Base-by-base conservation (phyloP, 2,329 filamentous ascomycete genomes). In the Trichoderma semiorbis region DNA sequence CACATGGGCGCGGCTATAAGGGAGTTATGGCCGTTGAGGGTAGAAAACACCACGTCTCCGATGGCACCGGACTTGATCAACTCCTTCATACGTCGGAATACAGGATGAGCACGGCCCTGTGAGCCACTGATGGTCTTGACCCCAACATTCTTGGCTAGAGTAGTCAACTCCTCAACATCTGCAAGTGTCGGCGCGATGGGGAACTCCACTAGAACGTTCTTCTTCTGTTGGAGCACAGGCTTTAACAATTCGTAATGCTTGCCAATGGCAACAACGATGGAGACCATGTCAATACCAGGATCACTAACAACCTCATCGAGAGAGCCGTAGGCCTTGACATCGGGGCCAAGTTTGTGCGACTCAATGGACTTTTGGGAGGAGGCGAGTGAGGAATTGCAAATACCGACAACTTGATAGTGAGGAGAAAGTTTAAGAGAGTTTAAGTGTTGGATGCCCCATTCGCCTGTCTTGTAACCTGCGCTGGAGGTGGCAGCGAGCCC, bases 331-430 rank as follows among this genome's bases (percentile, higher is more conserved):
- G 62, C 62, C 28, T 65, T 65, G 62, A 65, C 62, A 5, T 65
- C 43, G 43, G 62, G 21, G n/a, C 62, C 62, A 34, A 65, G 62
- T 30, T 65, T 53, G 28, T 65, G 62, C n/a, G 43, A 65, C 43
- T 65, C 62, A 28, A 65, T 65, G 12, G 62, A 65, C 62, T 34
- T 65, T 47, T 65, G 62, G 10, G 62, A 47, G 2, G 62, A 65
- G 12, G 62, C 39, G 7, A 65, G 62, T n/a, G 62, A 65, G 11
- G 62, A 65, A 65, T 65, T 65, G n/a, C 62, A 65, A 26, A 65
- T 34, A 24, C 62, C 62, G 12, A 65, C 62, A 53, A 65, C 7
- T 1, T 65, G 39, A 24, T 65, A 65, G 39, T 65, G n/a, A 18
- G 62, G 62, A 53, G 62, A 65, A 18, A 28, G 32, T 34, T 53